These are phyloP conservation scores for Amauroascus verrucosus DNA, from an alignment of 2,329 filamentous ascomycete genomes.

Conservation along the genomic window DNA sequence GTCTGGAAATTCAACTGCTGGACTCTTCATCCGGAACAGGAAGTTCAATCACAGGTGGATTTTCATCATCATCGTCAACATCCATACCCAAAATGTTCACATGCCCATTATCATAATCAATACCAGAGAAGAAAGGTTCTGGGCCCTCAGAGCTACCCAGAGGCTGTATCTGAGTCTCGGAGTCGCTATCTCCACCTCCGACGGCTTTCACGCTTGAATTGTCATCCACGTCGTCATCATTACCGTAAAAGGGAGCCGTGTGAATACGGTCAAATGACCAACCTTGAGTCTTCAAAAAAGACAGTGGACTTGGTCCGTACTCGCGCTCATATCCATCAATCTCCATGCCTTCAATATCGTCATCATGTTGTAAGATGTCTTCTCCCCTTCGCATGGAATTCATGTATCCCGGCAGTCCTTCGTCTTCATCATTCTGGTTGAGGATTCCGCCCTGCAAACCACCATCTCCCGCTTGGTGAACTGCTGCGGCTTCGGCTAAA, in stretches of 20 bases:
- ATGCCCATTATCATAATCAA: conserved; percentile 5
- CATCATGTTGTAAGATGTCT: conserved; percentile 19
- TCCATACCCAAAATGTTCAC: not conserved
- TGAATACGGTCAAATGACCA: conserved; percentile 33
- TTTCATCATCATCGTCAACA: conserved; percentile 28
- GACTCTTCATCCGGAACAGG: conserved; percentile 29
- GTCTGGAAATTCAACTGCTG: not conserved
- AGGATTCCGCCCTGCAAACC: conserved; percentile 41
- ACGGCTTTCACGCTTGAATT: conserved; percentile 34
- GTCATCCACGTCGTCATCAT: conserved; percentile 30
- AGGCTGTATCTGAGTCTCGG: conserved; percentile 20
- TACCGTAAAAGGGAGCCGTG: conserved; percentile 23
- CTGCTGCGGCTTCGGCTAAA: conserved; percentile 67
- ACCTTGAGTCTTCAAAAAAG: conserved; percentile 19
- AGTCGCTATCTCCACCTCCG: conserved; percentile 25
- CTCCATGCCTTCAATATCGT: conserved; percentile 28
- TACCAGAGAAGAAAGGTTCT: conserved; percentile 8
- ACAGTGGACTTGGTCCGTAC: conserved; percentile 14
- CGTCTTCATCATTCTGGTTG: conserved; percentile 24
- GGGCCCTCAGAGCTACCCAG: conserved; percentile 10
- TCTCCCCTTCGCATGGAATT: conserved; percentile 21
- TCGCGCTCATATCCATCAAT: conserved; percentile 22
- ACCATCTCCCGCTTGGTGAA: conserved; percentile 55
- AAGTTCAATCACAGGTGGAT: conserved; percentile 35
- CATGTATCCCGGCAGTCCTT: conserved; percentile 27